Percentiles rank a stretch among this genome's conserved stretches.
Conservation (phyloP, 805 yeast species). For the Zygoascus bituminiphila region DNA sequence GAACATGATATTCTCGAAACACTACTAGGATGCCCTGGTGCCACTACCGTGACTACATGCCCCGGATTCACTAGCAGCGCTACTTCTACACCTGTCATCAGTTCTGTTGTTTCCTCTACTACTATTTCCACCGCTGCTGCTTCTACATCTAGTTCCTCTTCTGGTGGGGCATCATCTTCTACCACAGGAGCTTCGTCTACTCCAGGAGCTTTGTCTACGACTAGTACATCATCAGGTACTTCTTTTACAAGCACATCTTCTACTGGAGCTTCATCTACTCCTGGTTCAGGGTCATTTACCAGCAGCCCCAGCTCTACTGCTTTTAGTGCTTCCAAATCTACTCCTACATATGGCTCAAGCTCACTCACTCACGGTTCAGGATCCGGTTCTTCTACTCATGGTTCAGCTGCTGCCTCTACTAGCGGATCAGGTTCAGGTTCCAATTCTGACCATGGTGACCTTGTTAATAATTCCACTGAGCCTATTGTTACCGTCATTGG, state of each 20-base stretch:
- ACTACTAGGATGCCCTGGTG: background rate
- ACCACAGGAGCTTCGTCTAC: background rate
- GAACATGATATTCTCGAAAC: background rate
- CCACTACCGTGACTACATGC: background rate
- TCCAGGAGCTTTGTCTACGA: background rate
- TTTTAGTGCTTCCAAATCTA: background rate
- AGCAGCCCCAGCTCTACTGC: too few species aligned
- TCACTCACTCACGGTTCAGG: too few species aligned
- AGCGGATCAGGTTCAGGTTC: background rate
- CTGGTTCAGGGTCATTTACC: background rate
- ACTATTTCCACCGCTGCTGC: background rate
- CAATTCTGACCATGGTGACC: background rate
- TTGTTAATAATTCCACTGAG: background rate
- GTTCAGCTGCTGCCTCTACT: background rate
- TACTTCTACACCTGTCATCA: slow-evolving; percentile 4
- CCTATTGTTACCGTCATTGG: background rate
- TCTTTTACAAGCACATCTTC: background rate
- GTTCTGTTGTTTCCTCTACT: slow-evolving; percentile 2
- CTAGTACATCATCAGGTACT: background rate
- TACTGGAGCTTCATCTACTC: background rate
- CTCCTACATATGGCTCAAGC: too few species aligned
- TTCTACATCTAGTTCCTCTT: background rate
- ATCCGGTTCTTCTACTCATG: background rate
- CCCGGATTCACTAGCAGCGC: slow-evolving; percentile 1
- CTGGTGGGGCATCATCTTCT: background rate